Base-by-base conservation (phyloP, 805 yeast species). In the Priceomyces medius region DNA sequence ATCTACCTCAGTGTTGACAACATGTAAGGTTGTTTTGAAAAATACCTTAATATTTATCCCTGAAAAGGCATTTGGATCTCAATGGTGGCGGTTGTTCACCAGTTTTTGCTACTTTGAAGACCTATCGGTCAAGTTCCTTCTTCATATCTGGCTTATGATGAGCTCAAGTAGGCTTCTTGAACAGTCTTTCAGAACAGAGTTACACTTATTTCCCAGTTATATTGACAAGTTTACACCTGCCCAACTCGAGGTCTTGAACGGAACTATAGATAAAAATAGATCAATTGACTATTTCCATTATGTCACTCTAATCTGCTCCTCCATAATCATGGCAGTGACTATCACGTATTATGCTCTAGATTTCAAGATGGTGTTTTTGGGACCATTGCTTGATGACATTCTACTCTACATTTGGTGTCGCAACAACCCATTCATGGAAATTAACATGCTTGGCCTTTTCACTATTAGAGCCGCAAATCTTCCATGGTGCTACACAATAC, bases 61-160 rank as follows among this genome's bases (percentile, higher is more conserved):
- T 1, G 60, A 56, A 16, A 54, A 53, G 46, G 54, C 62, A 9
- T 48, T 64, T 20, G 23, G 48, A 19, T 39, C 39, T n/a, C 65
- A 69, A 50, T 67, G 64, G 6, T 68, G 73, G 74, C 48, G 73
- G 28, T 40, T 66, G 10, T 14, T 64, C 12, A 60, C 72, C 10
- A 50, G 66, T 12, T 68, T 67, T 48, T 59, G 60, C 45, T 60
- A 53, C 34, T 57, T 62, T 38, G 69, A 62, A 3, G 58, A 54
- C 24, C 46, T 63, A 14, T 50, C 53, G 31, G 17, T 60, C 31
- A 43, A 48, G 13, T 46, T 60, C 31, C n/a, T 61, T 12, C 48
- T 61, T 17, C 39, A 41, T 14, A 21, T 61, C 9, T 48, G 45
- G 42, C 47, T 55, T 21, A 42, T 58, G 3, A 45, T 54, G 21